Base-by-base conservation (phyloP, 148 eudicot genomes). In the Fagopyrum homotropicum region DNA sequence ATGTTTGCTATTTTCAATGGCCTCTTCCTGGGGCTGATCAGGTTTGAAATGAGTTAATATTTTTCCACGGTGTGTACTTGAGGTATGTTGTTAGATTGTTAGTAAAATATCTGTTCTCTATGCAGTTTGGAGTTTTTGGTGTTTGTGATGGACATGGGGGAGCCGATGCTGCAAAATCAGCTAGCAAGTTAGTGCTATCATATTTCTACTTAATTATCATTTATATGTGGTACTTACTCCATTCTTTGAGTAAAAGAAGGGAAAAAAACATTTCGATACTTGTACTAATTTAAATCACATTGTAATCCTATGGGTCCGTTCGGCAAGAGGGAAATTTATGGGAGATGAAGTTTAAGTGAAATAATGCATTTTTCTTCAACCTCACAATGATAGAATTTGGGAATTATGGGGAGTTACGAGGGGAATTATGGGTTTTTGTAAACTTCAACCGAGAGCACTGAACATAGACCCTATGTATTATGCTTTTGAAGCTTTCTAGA, bases 141-240 rank as follows among this genome's bases (percentile, higher is more conserved):
- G 86, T 94, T 59, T 90, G 93, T 74, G 98, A 94, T 83, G 98
- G 98, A 80, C 98, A 94, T 82, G 96, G 98, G 51, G 98, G 97
- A 84, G 93, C 80, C 30, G 81, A 72, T 78, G 98, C 98, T 72
- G 97, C 98, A 45, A 72, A 80, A 69, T 86, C 89, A 78, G 97
- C 87, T 77, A 87, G 98, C 97, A 90, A 85, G 98, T 94, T 70
- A 88, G 97, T 87, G 48, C 15, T 66, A 46, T 66, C 8, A 15
- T 40, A 40, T 66, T 66, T 66, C 45, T 66, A 66, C 45, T 63
- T 17, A 63, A 22, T 40, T 6, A 15, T 1, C 2, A 10, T 19
- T 26, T 59, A 7, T 22, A 3, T 57, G 30, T 57, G 10, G 63
- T n/a, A n/a, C 26, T 22, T 12, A 66, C 6, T 14, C 19, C 64